Percentiles rank a stretch among this genome's conserved stretches.
phyloP scores from a whole-genome alignment of 2,329 filamentous ascomycete species.

The Ilyonectria sp. region DNA sequence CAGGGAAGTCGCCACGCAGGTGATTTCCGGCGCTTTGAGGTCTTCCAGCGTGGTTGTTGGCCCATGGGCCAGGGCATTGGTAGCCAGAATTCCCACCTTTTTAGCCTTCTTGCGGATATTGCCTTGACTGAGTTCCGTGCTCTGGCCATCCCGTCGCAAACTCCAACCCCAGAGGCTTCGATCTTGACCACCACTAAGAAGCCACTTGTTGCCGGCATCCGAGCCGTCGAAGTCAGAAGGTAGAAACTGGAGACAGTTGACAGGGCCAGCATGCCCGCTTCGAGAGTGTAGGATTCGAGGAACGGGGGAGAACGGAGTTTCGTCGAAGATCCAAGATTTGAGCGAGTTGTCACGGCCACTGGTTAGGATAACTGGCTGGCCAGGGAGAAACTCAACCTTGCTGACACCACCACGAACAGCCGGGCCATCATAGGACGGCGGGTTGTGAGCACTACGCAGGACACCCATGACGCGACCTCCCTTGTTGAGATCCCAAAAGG shows the following conservation, averaged over 20 bases:
- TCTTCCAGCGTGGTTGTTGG: slow-evolving; percentile 77
- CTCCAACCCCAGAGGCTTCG: slow-evolving; percentile 97
- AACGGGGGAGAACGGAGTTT: slow-evolving; percentile 88
- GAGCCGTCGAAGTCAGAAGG: slow-evolving; percentile 91
- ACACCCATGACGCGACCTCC: slow-evolving; percentile 90
- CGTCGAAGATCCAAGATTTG: slow-evolving; percentile 97
- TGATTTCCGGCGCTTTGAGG: slow-evolving; percentile 93
- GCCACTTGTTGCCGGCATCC: slow-evolving; percentile 92
- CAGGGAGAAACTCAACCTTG: slow-evolving; percentile 89
- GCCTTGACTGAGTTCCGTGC: slow-evolving; percentile 92
- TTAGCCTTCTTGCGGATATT: slow-evolving; percentile 90
- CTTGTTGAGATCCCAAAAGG: slow-evolving; percentile 95
- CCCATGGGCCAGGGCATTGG: slow-evolving; percentile 69
- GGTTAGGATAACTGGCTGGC: slow-evolving; percentile 91
- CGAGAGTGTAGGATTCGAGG: slow-evolving; percentile 89
- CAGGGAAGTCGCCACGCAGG: slow-evolving; percentile 89
- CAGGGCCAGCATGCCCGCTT: slow-evolving; percentile 89
- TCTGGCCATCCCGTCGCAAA: slow-evolving; percentile 93
- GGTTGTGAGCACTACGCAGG: slow-evolving; percentile 89
- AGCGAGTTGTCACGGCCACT: slow-evolving; percentile 94
- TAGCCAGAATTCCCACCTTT: slow-evolving; percentile 82
- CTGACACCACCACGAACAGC: slow-evolving; percentile 83
- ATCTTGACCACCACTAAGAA: slow-evolving; percentile 90
- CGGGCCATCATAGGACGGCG: slow-evolving; percentile 70
- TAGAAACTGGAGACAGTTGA: slow-evolving; percentile 87